Evolutionary conservation across 2,329 filamentous ascomycete species (phyloP), one percentile per base, ranked within the genome.

Genomic region (Nigrograna mackinnonii): DNA sequence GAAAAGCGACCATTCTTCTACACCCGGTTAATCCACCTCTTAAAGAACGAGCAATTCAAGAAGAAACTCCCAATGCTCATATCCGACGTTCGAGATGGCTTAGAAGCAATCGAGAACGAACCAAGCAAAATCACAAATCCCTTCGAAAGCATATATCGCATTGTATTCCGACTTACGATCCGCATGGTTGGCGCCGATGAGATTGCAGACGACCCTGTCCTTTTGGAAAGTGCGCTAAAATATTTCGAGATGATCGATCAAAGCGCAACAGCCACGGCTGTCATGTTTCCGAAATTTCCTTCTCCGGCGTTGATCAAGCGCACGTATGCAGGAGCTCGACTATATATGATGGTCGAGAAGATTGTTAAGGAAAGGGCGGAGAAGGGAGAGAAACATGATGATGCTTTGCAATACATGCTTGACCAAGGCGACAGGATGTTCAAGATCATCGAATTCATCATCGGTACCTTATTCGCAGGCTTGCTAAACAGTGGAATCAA

Each of bases 91-190:
- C 70, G 14, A 57, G 68, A 52, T 4, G 60, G 62, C 1, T 60
- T 78, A 14, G 64, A 74, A 11, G 49, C 46, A 4, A 64, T 79
- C 6, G 61, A 58, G 4, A 54, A 55, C 3, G 55, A 65, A 22
- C 51, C 61, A 4, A 52, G 50, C 6, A 66, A 65, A 6, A 58
- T 71, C 4, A 75, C 77, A 6, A 72, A 83, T 47, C 79, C 79
- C 0, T 82, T 83, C 52, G 70, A 79, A 24, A 70, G 70, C 54
- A 66, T 82, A 35, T 80, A 80, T 54, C 58, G 67, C 5, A 66
- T 79, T 41, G 70, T 83, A 1, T 83, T 77, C 58, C 71, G 75
- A 53, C 68, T 83, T n/a, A 83, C 78, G 4, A 80, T 82, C 66
- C 73, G 80, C 11, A 77, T 73, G 4, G 69, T 83, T 1, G 79